Evolutionary conservation across 495 filamentous ascomycete species (phyloP).

Genomic region (Aspergillus haitiensis): DNA sequence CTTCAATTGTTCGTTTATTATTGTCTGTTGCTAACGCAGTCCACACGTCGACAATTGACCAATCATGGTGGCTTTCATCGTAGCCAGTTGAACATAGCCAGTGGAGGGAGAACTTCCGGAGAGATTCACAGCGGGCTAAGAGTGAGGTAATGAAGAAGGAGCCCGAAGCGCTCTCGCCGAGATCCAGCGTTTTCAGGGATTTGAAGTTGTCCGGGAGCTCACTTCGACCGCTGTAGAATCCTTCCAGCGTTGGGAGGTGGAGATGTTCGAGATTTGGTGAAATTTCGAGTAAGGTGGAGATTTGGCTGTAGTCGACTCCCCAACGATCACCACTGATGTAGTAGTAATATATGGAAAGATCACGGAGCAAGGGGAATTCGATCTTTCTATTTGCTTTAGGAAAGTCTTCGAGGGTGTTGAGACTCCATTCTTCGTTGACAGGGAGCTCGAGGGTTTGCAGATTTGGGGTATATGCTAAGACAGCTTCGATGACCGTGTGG

Average conservation of each 20-base stretch:
- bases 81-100: not conserved
- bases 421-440: not conserved
- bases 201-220: not conserved
- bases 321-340: conserved; percentile 1
- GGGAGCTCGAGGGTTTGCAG: not conserved
- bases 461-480: not conserved
- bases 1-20: not conserved
- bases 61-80: conserved; percentile 2
- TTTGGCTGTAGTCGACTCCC: not conserved
- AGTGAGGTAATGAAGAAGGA: not conserved
- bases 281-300: not conserved
- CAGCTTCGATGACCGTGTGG: not conserved
- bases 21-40: not conserved
- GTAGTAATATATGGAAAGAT: not conserved
- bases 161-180: conserved; percentile 5
- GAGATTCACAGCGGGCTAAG: not conserved
- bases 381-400: not conserved
- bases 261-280: not conserved
- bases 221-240: not conserved
- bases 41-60: not conserved
- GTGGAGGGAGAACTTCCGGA: not conserved
- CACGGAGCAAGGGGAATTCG: not conserved
- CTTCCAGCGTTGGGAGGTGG: not conserved
- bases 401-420: not conserved
- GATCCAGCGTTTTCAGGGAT: conserved; percentile 1